Evolutionary conservation across 345 rosid species (phyloP).

Genomic region (Hirschfeldia incana): DNA sequence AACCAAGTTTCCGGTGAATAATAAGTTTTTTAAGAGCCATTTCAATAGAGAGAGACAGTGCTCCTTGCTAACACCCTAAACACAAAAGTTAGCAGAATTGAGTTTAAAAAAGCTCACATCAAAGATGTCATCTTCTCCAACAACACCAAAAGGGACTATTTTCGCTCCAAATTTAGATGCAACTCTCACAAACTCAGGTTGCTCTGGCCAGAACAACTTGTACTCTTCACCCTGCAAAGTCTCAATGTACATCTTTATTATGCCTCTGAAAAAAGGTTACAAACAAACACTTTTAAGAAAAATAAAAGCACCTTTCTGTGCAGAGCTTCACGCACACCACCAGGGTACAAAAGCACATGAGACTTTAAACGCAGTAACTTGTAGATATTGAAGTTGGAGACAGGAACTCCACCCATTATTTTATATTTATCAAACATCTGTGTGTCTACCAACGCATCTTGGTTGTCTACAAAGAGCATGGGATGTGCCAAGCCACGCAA

Average conservation of each 20-base stretch:
- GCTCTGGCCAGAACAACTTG: slow-evolving; percentile 80
- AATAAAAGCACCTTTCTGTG: slow-evolving; percentile 58
- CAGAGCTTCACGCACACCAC: slow-evolving; percentile 81
- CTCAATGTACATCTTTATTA: not conserved
- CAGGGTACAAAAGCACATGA: slow-evolving; percentile 76
- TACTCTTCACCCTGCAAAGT: slow-evolving; percentile 70
- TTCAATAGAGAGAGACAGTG: too few species aligned
- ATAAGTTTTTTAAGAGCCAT: too few species aligned
- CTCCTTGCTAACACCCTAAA: not conserved
- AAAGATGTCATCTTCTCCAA: slow-evolving; percentile 76
- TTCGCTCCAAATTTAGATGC: slow-evolving; percentile 85
- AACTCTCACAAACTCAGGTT: slow-evolving; percentile 78
- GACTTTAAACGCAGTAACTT: slow-evolving; percentile 61
- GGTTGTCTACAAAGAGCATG: slow-evolving; percentile 42
- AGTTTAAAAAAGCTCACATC: slow-evolving; percentile 49
- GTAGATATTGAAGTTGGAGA: slow-evolving; percentile 55
- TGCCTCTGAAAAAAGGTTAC: not conserved
- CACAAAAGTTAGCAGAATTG: not conserved
- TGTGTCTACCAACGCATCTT: not conserved
- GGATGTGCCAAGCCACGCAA: slow-evolving; percentile 79
- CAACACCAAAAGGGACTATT: slow-evolving; percentile 78
- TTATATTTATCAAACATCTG: slow-evolving; percentile 48
- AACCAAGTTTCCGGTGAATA: not conserved
- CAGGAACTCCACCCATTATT: slow-evolving; percentile 76
- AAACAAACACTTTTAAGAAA: not conserved